Conservation (phyloP, 208 protist species). For the Phytomonas francai region DNA sequence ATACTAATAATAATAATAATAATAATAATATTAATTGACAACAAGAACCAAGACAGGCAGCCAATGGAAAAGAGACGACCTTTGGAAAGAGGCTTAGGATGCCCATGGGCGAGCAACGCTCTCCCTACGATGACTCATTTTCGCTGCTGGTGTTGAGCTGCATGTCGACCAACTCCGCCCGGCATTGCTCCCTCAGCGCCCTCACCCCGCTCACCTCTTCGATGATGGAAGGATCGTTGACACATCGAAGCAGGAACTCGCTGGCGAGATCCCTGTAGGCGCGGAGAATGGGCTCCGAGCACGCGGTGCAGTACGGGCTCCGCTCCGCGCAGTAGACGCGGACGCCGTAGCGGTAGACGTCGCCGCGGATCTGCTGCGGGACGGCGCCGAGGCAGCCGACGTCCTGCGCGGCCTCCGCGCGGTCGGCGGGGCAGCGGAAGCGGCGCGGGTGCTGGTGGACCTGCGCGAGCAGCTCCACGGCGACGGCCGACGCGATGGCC, state of each 20-base stretch:
- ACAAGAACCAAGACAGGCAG: not conserved
- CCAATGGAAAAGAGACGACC: not conserved
- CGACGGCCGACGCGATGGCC: slow-evolving; percentile 88
- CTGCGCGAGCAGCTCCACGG: slow-evolving; percentile 92
- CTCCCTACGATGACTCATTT: not conserved
- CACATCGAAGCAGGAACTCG: slow-evolving; percentile 85
- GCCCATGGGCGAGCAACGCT: not conserved
- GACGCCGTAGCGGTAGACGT: slow-evolving; percentile 65
- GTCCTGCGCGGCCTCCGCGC: slow-evolving; percentile 12
- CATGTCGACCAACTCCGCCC: slow-evolving; percentile 17
- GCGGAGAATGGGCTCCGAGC: slow-evolving; percentile 68
- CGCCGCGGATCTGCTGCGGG: slow-evolving; percentile 89
- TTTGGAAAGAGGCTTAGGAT: not conserved
- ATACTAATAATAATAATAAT: no score
- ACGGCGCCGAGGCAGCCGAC: slow-evolving; percentile 54
- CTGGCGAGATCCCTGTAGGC: slow-evolving; percentile 65
- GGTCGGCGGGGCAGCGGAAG: slow-evolving; percentile 52
- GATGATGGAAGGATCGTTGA: slow-evolving; percentile 83
- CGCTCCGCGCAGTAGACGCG: slow-evolving; percentile 54
- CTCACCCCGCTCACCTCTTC: slow-evolving; percentile 71
- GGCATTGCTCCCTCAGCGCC: slow-evolving; percentile 51
- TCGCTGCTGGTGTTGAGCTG: slow-evolving; percentile 25
- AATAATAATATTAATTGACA: no score
- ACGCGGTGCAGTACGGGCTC: slow-evolving; percentile 92
- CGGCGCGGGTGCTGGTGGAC: slow-evolving; percentile 89